Evolutionary conservation across 2,329 filamentous ascomycete genomes (phyloP).

Genomic region (Penicillium corylophilum): DNA sequence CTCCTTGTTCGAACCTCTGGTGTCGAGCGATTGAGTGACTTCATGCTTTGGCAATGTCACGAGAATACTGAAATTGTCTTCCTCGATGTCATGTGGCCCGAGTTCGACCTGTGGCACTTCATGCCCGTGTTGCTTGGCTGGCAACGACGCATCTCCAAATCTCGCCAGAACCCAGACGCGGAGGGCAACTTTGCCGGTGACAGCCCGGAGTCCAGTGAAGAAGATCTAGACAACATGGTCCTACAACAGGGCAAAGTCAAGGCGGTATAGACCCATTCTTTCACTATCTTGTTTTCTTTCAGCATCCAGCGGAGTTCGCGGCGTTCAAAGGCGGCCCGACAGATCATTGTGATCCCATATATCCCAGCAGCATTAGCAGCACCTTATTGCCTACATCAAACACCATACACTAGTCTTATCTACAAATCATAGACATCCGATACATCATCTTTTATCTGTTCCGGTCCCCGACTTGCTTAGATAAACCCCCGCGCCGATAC

Average conservation of each 20-base stretch:
- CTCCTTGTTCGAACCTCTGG: constrained; percentile 89
- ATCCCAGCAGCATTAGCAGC: constrained; percentile 18
- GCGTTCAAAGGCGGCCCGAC: constrained; percentile 11
- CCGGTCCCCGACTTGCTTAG: constrained; percentile 7
- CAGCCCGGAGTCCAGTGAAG: constrained; percentile 26
- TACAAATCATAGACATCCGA: background rate
- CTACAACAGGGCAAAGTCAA: constrained; percentile 30
- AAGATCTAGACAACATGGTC: constrained; percentile 22
- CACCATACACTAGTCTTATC: background rate
- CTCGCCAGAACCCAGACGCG: constrained; percentile 60
- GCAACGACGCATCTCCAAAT: constrained; percentile 66
- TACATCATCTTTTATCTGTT: background rate
- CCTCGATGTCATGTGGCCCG: constrained; percentile 87
- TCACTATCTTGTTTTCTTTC: constrained; percentile 11
- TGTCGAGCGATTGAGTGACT: constrained; percentile 89
- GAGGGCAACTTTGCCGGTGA: constrained; percentile 60
- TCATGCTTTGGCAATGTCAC: constrained; percentile 98
- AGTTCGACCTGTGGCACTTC: constrained; percentile 92
- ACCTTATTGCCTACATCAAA: constrained; percentile 4
- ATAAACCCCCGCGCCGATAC: constrained; percentile 27
- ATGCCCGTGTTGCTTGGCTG: constrained; percentile 90
- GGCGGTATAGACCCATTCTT: constrained; percentile 24
- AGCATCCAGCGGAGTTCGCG: constrained; percentile 24
- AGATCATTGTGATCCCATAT: constrained; percentile 12
- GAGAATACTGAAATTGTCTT: constrained; percentile 91